Evolutionary conservation across 495 filamentous ascomycete genomes (phyloP), one percentile per base, ranked within the genome.

Genomic region (Haplographium delicatum): DNA sequence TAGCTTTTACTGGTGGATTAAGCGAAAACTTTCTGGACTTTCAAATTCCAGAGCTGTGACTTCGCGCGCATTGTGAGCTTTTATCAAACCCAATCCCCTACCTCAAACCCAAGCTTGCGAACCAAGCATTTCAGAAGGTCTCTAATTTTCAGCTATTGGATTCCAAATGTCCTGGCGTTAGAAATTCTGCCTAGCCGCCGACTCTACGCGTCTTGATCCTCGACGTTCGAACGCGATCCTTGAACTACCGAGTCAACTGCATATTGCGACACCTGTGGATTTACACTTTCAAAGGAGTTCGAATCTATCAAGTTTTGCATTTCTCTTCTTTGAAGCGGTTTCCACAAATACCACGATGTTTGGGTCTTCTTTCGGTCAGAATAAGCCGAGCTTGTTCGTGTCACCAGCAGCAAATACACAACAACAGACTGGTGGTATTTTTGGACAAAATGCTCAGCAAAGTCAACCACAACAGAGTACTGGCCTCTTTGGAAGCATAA

Each of bases 401-500:
- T n/a, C n/a, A n/a, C n/a, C n/a, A n/a, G n/a, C n/a, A n/a, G n/a
- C n/a, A n/a, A n/a, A n/a, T n/a, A n/a, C n/a, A n/a, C n/a, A n/a
- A n/a, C 61, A 65, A 47, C 56, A 65, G 38, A 50, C 47, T 31
- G 61, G 65, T 42, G 63, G 70, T 1, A 45, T 74, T 3, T 76
- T 75, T 48, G 72, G 68, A 16, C 50, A 27, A 22, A 37, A 46
- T 42, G 47, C 52, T 23, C 54, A 59, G 49, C 46, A 50, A 38
- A 44, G 42, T 15, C 49, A 60, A 34, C 57, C 28, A 28, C 49
- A 61, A 43, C 58, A 57, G 25, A 51, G 58, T 38, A 50, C 56
- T 42, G 59, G 64, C 27, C 44, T 76, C 18, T 76, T 78, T 55
- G 71, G 68, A 40, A 43, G 22, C 47, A 26, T 48, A 39, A 45